Percentiles rank a stretch among this genome's conserved stretches.
These are phyloP conservation scores for Kluyveromyces nonfermentans DNA, from an alignment of 805 yeast species.

Conservation along the genomic window DNA sequence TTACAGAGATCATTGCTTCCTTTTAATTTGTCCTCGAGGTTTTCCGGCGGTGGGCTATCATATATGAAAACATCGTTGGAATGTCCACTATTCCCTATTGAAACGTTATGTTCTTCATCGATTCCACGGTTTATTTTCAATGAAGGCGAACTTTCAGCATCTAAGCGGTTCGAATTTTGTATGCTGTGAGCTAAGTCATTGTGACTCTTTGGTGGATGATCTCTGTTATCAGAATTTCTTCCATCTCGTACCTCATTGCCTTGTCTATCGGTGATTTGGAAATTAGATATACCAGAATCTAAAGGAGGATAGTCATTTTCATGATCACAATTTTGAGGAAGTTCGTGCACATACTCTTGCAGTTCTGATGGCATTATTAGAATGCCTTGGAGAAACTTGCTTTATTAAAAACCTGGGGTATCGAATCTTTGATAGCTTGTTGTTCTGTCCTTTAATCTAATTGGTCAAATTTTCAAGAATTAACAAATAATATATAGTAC, in stretches of 20 bases:
- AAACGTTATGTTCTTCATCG: slow-evolving; percentile 1
- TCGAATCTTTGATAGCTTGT: background rate
- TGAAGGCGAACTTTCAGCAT: background rate
- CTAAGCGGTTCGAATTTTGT: background rate
- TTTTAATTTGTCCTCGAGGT: background rate
- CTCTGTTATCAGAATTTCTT: background rate
- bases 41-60: slow-evolving; percentile 11
- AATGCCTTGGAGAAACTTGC: background rate
- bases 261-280: background rate
- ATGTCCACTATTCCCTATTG: slow-evolving; percentile 1
- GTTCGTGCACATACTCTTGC: background rate
- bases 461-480: slow-evolving; percentile 7
- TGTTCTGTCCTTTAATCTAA: slow-evolving; percentile 3
- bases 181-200: background rate
- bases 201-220: background rate
- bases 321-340: background rate
- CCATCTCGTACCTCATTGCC: background rate
- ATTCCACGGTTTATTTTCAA: background rate
- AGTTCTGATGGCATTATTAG: background rate
- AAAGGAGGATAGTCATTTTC: slow-evolving; percentile 14
- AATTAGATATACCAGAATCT: slow-evolving; percentile 9
- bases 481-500: background rate
- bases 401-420: background rate
- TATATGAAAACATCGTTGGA: slow-evolving; percentile 15
- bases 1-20: background rate